Evolutionary conservation across 345 rosid species (phyloP).

Genomic region (Erucastrum elatum): DNA sequence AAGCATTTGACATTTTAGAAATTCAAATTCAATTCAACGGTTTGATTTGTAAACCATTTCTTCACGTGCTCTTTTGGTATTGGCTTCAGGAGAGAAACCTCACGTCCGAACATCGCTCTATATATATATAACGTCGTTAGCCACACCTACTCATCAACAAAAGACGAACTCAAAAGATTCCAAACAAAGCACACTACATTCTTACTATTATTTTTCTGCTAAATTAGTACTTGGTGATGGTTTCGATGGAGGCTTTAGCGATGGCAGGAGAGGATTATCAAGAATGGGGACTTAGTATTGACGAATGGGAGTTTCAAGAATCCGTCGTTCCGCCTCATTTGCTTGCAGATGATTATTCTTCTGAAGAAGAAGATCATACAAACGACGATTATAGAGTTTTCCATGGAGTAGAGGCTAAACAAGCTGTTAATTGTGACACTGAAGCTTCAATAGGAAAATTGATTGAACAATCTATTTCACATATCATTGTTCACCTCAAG

Average conservation of each 20-base stretch:
- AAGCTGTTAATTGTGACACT: slow-evolving; percentile 10
- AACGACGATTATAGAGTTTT: slow-evolving; percentile 4
- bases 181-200: slow-evolving; percentile 14
- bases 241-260: slow-evolving; percentile 50
- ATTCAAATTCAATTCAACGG: not conserved
- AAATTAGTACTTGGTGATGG: slow-evolving; percentile 9
- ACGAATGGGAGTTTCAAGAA: slow-evolving; percentile 44
- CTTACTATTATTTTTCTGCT: not conserved
- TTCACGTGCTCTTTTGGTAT: not conserved
- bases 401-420: not conserved
- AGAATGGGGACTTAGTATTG: slow-evolving; percentile 38
- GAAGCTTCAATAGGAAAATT: slow-evolving; percentile 5
- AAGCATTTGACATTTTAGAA: not conserved
- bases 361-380: not conserved
- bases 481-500: slow-evolving; percentile 15
- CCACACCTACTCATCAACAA: slow-evolving; percentile 19
- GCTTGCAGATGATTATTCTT: slow-evolving; percentile 24
- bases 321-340: slow-evolving; percentile 36
- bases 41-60: not conserved
- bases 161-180: slow-evolving; percentile 6
- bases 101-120: slow-evolving; percentile 14
- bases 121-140: slow-evolving; percentile 16
- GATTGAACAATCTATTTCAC: not conserved
- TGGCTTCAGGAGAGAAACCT: not conserved
- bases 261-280: slow-evolving; percentile 46